Evolutionary conservation across 306 rosid genomes (phyloP).

Genomic region (Castanospermum australe): DNA sequence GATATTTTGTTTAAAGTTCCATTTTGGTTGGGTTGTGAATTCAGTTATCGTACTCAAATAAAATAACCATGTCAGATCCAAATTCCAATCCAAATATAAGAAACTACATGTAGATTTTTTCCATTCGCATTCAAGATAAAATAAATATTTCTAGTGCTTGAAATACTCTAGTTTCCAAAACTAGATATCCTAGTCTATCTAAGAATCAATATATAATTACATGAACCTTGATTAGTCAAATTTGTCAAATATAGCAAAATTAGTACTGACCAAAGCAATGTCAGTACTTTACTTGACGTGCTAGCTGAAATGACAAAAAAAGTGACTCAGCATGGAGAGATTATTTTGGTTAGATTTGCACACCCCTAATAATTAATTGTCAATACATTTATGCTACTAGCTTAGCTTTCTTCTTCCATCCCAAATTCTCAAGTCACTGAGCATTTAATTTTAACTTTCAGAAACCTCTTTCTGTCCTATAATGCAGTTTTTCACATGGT

Average conservation of each 20-base stretch:
- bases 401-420: no score
- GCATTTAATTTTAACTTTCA: conserved; percentile 43
- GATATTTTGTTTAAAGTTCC: not conserved
- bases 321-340: not conserved
- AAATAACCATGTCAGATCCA: not conserved
- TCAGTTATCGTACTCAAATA: not conserved
- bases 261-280: conserved; percentile 25
- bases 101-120: not conserved
- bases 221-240: conserved; percentile 1
- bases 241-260: conserved; percentile 30
- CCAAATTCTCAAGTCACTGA: no score
- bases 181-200: conserved; percentile 28
- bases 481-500: conserved; percentile 76
- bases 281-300: conserved; percentile 26
- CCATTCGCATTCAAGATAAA: not conserved
- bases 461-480: conserved; percentile 64
- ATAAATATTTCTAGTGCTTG: not conserved
- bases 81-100: not conserved
- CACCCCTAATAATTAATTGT: no score
- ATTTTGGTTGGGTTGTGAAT: not conserved
- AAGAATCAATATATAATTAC: conserved; percentile 19
- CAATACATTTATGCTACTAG: no score
- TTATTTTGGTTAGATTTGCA: no score
- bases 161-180: conserved; percentile 4
- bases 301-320: conserved; percentile 31